phyloP scores from a whole-genome alignment of 2,329 filamentous ascomycete genomes.

The Pseudogymnoascus sp. region DNA sequence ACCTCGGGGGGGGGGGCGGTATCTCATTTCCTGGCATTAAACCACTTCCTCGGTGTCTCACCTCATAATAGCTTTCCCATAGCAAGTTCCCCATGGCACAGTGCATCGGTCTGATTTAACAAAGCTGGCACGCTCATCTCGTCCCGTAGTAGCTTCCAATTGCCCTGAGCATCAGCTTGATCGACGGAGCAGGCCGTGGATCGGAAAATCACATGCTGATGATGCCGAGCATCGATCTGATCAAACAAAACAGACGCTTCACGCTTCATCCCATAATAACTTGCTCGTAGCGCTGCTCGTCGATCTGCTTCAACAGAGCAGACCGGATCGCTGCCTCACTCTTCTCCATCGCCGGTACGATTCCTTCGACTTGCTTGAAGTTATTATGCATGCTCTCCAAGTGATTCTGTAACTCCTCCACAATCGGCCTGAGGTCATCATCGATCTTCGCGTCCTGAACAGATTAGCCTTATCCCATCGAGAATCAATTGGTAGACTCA shows the following conservation, averaged over 20 bases:
- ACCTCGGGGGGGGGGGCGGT: background rate
- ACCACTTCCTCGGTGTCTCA: background rate
- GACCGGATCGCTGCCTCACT: slow-evolving; percentile 25
- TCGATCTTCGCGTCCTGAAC: slow-evolving; percentile 15
- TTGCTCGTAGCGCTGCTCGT: slow-evolving; percentile 22
- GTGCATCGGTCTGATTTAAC: background rate
- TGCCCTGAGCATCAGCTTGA: background rate
- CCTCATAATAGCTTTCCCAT: background rate
- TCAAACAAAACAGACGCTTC: background rate
- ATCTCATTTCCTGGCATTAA: background rate
- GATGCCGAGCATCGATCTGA: background rate
- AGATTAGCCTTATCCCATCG: background rate
- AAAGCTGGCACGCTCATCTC: background rate
- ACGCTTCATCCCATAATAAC: slow-evolving; percentile 21
- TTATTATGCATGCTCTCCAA: slow-evolving; percentile 27
- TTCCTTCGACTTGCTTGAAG: slow-evolving; percentile 24
- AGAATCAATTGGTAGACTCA: background rate
- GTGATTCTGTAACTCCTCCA: slow-evolving; percentile 23
- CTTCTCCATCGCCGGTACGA: slow-evolving; percentile 23
- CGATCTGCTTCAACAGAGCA: slow-evolving; percentile 24
- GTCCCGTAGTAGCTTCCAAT: background rate
- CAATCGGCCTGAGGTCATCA: slow-evolving; percentile 20
- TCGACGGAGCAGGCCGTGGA: background rate
- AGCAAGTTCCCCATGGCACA: background rate
- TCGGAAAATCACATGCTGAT: background rate